Evolutionary conservation across 1,284 basidiomycete species (phyloP).

Genomic region (Irpex sp.): DNA sequence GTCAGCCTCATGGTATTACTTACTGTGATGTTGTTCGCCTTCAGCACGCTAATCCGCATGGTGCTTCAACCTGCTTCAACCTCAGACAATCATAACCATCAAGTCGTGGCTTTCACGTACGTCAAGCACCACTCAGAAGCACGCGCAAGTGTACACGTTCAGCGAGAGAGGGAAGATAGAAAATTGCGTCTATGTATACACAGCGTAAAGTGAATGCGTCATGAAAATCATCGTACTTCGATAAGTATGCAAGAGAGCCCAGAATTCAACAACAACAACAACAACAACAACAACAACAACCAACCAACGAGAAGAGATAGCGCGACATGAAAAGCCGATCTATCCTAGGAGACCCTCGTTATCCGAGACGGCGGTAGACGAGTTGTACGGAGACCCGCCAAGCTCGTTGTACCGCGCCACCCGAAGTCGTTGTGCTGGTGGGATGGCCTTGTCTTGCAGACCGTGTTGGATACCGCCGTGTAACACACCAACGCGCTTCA

Average conservation of each 20-base stretch:
- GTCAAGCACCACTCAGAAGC: too few species aligned
- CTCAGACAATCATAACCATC: too few species aligned
- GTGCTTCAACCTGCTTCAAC: too few species aligned
- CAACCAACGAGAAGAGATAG: slow-evolving; percentile 1
- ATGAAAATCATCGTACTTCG: neutral
- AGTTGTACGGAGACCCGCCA: slow-evolving; percentile 41
- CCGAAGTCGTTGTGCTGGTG: slow-evolving; percentile 67
- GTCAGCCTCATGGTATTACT: too few species aligned
- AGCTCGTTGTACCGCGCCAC: slow-evolving; percentile 65
- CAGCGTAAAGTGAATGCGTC: neutral
- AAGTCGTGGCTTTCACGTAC: too few species aligned
- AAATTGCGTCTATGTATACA: neutral
- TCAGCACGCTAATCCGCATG: too few species aligned
- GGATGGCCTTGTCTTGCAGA: slow-evolving; percentile 64
- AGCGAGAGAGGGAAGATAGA: neutral
- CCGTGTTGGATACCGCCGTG: slow-evolving; percentile 68
- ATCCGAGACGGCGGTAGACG: slow-evolving; percentile 33
- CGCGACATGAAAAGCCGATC: neutral
- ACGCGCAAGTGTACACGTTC: too few species aligned
- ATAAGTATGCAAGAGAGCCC: neutral
- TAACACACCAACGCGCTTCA: slow-evolving; percentile 88
- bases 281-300: neutral
- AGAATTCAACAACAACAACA: neutral
- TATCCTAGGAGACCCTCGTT: slow-evolving; percentile 34
- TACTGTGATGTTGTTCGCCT: too few species aligned